phyloP scores from a whole-genome alignment of 2,329 filamentous ascomycete genomes.

The Neonectria sp. region DNA sequence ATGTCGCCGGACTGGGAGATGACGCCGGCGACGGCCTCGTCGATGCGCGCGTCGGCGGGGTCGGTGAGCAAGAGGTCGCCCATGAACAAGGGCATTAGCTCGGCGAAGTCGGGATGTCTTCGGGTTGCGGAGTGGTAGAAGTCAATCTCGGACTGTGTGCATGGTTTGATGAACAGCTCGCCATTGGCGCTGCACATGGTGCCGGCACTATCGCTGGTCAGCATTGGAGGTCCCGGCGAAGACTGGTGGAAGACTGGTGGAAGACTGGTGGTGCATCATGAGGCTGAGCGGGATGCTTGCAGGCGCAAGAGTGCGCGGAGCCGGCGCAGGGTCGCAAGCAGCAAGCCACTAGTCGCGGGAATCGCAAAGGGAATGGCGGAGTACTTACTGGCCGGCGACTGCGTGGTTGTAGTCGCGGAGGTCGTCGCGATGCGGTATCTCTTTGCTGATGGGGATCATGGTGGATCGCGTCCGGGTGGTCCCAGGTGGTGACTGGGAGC shows the following conservation, averaged over 20 bases:
- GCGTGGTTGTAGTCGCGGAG: slow-evolving; percentile 81
- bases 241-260: background rate
- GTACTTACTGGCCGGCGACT: slow-evolving; percentile 86
- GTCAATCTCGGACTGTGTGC: slow-evolving; percentile 85
- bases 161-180: slow-evolving; percentile 93
- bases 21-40: slow-evolving; percentile 62
- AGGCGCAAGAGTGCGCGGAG: slow-evolving; percentile 16
- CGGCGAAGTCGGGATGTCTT: slow-evolving; percentile 80
- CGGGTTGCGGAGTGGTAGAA: slow-evolving; percentile 86
- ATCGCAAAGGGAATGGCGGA: slow-evolving; percentile 6
- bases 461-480: slow-evolving; percentile 37
- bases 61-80: slow-evolving; percentile 82
- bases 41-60: slow-evolving; percentile 62
- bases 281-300: slow-evolving; percentile 9
- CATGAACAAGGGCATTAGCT: slow-evolving; percentile 88
- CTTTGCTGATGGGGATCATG: slow-evolving; percentile 49
- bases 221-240: slow-evolving; percentile 13
- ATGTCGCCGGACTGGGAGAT: slow-evolving; percentile 57
- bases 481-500: slow-evolving; percentile 27
- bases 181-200: slow-evolving; percentile 89
- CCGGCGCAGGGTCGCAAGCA: slow-evolving; percentile 30
- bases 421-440: slow-evolving; percentile 70
- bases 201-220: slow-evolving; percentile 77
- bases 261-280: slow-evolving; percentile 17
- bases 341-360: background rate